Evolutionary conservation across 768 basidiomycete genomes (phyloP).

Genomic region (Leucocoprinus birnbaumii): DNA sequence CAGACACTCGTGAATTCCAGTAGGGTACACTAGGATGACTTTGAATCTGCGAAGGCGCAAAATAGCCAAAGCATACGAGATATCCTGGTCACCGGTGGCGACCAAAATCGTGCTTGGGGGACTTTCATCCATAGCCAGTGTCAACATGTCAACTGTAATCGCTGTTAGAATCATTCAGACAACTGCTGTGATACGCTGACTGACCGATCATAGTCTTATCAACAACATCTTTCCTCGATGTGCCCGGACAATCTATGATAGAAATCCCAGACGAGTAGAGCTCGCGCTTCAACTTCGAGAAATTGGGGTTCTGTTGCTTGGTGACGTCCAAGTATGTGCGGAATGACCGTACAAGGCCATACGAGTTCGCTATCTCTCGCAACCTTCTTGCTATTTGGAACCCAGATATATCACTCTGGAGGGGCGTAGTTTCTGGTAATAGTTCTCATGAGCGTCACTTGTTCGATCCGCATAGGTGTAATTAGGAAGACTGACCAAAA

Average conservation of each 20-base stretch:
- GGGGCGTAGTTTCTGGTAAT: conserved; percentile 33
- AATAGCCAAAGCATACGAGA: conserved; percentile 57
- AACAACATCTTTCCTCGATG: conserved; percentile 35
- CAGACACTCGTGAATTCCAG: conserved; percentile 40
- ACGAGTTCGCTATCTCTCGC: conserved; percentile 39
- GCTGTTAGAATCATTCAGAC: background rate
- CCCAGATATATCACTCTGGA: conserved; percentile 32
- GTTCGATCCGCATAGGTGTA: background rate
- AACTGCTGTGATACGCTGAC: conserved; percentile 1
- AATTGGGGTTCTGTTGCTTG: conserved; percentile 14
- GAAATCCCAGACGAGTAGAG: conserved; percentile 47
- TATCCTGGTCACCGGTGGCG: conserved; percentile 66
- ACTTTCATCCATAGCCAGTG: conserved; percentile 45
- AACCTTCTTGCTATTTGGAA: conserved; percentile 42
- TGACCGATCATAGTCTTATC: conserved; percentile 52
- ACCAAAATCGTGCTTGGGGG: conserved; percentile 48
- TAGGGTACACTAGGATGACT: conserved; percentile 47
- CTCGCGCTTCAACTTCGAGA: conserved; percentile 31
- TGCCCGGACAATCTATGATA: conserved; percentile 35
- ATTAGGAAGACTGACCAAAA: conserved; percentile 27
- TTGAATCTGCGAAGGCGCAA: conserved; percentile 51
- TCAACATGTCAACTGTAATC: conserved; percentile 25
- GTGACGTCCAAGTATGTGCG: conserved; percentile 52
- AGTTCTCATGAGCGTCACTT: background rate
- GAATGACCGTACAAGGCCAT: conserved; percentile 46